These are phyloP conservation scores for Chimonanthus praecox DNA, from an alignment of 164 flowering plant species.

Conservation along the genomic window DNA sequence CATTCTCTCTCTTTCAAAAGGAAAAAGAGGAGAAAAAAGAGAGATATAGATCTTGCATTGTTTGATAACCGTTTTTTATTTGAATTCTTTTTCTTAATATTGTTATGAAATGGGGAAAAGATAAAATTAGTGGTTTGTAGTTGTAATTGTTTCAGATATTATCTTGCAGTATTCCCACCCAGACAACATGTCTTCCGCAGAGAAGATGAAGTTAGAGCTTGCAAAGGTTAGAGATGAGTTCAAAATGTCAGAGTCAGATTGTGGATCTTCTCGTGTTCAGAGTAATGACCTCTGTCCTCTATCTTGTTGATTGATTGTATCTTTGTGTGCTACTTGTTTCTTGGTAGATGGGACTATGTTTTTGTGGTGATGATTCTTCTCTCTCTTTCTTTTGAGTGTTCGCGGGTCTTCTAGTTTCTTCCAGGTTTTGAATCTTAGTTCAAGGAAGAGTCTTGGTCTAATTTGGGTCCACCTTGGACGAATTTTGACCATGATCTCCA, in stretches of 20 bases:
- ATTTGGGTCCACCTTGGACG: too few relatives aligned
- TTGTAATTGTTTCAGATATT: neutral
- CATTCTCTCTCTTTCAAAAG: too few relatives aligned
- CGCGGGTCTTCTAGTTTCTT: too few relatives aligned
- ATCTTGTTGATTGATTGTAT: neutral
- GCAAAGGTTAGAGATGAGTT: constrained; percentile 76
- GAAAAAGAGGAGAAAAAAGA: too few relatives aligned
- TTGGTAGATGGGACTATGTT: neutral
- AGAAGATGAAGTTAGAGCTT: constrained; percentile 80
- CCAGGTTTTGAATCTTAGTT: too few relatives aligned
- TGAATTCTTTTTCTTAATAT: too few relatives aligned
- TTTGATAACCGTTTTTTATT: too few relatives aligned
- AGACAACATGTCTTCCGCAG: constrained; percentile 86
- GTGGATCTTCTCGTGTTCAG: constrained; percentile 96
- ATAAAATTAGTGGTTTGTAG: neutral
- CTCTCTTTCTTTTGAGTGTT: too few relatives aligned
- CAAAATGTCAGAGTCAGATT: constrained; percentile 94
- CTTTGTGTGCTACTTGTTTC: neutral
- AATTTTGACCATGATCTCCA: too few relatives aligned
- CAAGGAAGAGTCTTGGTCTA: too few relatives aligned
- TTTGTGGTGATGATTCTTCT: neutral
- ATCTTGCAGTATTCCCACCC: constrained; percentile 84
- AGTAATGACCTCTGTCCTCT: constrained; percentile 30
- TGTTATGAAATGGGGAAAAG: too few relatives aligned
- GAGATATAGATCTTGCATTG: too few relatives aligned